Conservation (phyloP, 345 rosid species). For the Eucalyptus globulus region DNA sequence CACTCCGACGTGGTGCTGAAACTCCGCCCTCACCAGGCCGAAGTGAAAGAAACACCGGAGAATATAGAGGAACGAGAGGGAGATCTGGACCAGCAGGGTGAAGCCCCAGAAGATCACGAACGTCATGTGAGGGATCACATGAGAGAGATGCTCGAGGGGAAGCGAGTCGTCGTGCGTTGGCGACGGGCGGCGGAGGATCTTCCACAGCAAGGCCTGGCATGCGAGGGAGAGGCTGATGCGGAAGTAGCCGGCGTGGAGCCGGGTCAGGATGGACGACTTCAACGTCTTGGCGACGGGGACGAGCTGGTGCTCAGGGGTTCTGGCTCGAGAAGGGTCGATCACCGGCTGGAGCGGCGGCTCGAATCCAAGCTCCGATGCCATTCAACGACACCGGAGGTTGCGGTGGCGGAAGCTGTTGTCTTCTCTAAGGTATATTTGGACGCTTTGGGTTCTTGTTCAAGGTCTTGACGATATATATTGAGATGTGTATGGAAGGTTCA, state of each 20-base stretch:
- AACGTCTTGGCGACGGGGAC: neutral
- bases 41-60: conserved; percentile 20
- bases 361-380: no score
- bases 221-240: conserved; percentile 24
- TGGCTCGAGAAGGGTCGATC: no score
- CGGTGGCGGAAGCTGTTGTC: no score
- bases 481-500: no score
- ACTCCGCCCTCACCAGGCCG: conserved; percentile 21
- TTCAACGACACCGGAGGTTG: no score
- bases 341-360: no score
- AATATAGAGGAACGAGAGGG: conserved; percentile 14
- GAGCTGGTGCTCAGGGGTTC: neutral
- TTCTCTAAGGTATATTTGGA: no score
- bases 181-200: neutral
- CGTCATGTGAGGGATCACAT: neutral
- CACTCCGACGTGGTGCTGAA: conserved; percentile 28
- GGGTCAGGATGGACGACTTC: conserved; percentile 2
- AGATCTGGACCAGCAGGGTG: conserved; percentile 5
- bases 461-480: no score
- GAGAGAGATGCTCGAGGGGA: neutral
- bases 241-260: conserved; percentile 31
- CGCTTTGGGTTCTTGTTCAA: no score
- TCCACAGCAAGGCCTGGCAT: conserved; percentile 32
- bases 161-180: neutral
- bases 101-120: conserved; percentile 18